phyloP scores from a whole-genome alignment of 2,329 filamentous ascomycete species.

The Trichoderma sp. region DNA sequence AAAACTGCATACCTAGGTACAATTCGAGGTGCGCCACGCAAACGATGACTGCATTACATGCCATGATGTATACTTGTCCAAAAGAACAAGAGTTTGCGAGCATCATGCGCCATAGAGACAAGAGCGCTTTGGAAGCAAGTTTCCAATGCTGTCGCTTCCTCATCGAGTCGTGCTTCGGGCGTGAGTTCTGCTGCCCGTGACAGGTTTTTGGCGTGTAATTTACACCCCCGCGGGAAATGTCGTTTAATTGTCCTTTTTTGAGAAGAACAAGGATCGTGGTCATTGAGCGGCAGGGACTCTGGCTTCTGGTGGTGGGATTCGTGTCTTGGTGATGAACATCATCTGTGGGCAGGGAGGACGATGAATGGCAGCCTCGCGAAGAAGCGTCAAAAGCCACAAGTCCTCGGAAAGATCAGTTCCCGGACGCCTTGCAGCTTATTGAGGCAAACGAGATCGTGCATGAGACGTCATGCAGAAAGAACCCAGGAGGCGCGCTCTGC shows the following conservation, averaged over 20 bases:
- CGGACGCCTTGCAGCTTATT: not conserved
- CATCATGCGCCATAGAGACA: slow-evolving; percentile 4
- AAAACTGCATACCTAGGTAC: not conserved
- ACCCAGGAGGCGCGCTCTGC: not conserved
- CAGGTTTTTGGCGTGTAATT: not conserved
- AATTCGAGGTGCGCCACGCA: not conserved
- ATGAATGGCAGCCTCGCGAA: not conserved
- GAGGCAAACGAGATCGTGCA: not conserved
- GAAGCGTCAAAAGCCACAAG: not conserved
- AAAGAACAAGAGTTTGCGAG: not conserved
- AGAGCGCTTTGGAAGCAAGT: slow-evolving; percentile 6
- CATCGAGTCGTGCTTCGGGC: not conserved
- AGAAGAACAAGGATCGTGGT: slow-evolving; percentile 9
- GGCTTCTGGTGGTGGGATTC: not conserved
- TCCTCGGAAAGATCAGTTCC: not conserved
- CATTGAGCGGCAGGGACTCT: not conserved
- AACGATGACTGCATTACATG: not conserved
- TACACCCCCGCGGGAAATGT: not conserved
- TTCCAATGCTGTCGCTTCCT: not conserved
- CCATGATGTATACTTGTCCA: not conserved
- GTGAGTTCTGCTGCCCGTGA: not conserved
- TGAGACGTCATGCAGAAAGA: not conserved
- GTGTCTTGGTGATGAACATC: not conserved
- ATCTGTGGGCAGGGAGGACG: not conserved
- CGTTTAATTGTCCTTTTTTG: not conserved